Base-by-base conservation (phyloP, 768 basidiomycete genomes). In the Hypholoma fasciculare region DNA sequence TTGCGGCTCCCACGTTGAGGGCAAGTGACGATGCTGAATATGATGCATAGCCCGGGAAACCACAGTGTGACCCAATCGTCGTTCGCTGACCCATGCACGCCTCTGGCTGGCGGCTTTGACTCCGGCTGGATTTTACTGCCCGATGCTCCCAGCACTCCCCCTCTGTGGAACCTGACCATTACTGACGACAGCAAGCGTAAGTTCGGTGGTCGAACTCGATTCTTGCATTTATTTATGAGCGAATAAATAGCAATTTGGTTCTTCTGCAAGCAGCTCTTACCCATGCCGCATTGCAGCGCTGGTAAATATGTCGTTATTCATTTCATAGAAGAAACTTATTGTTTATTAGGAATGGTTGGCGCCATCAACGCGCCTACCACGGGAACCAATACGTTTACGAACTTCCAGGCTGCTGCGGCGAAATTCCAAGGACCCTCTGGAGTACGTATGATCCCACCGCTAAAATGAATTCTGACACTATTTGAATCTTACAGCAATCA, bases 61-160 rank as follows among this genome's bases (percentile, higher is more conserved):
- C 82, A 85, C 69, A 73, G 74, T 34, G 73, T 86, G 20, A 82
- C 82, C 3, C 83, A 86, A 65, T 80, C 82, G 9, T 63, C 74
- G 0, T 81, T 83, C 60, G 54, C 61, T 11, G 63, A 67, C 48
- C 83, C 83, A 1, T 85, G 82, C 61, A 65, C 74, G 55, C 79
- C 78, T 9, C 9, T 75, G 40, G 36, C 61, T 0, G 74, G 74
- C n/a, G 84, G 84, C 13, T 84, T 84, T 54, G 81, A 83, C 70
- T 84, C 84, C 17, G 83, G 83, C 26, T 82, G 72, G 72, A 72
- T 85, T 44, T 69, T 63, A 50, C 69, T 83, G 38, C 74, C 78
- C 27, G 17, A 48, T 12, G 58, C 53, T 42, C 63, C 67, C 12
- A 65, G 69, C 6, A 58, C 61, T 0, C 52, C 69, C 17, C 80